A percentile compares a stretch with the other conserved stretches of the same genome.
Evolutionary conservation across 2,329 filamentous ascomycete genomes (phyloP).

Genomic region (Clonostachys chloroleuca): DNA sequence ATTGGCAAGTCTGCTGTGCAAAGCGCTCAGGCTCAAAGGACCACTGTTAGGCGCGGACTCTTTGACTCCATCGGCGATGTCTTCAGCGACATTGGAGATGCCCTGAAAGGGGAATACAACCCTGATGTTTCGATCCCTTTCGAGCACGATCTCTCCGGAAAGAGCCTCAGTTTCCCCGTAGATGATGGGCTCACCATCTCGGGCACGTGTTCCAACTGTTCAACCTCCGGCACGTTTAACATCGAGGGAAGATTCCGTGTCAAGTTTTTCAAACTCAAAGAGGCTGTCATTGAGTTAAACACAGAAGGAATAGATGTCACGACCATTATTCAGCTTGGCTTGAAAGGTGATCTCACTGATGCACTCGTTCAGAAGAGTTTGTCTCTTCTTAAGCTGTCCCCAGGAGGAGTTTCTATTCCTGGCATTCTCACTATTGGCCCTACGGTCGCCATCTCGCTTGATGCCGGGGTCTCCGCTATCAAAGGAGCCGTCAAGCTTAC

Average conservation of each 20-base stretch:
- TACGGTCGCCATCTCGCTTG: background rate
- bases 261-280: background rate
- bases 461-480: background rate
- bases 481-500: background rate
- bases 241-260: constrained; percentile 1
- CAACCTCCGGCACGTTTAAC: background rate
- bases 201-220: background rate
- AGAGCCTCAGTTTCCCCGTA: background rate
- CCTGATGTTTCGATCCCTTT: background rate
- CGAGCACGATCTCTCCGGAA: background rate
- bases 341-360: background rate
- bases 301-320: background rate
- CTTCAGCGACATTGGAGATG: background rate
- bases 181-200: background rate
- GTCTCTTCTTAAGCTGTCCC: background rate
- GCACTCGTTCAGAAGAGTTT: background rate
- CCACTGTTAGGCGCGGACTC: background rate
- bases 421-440: constrained; percentile 1
- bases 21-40: background rate
- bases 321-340: background rate
- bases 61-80: background rate
- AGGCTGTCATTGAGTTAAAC: background rate
- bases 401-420: background rate
- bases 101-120: background rate
- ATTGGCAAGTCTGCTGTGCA: background rate